These are phyloP conservation scores for Colletotrichum filicis DNA, from an alignment of 2,329 filamentous ascomycete genomes.

Conservation along the genomic window DNA sequence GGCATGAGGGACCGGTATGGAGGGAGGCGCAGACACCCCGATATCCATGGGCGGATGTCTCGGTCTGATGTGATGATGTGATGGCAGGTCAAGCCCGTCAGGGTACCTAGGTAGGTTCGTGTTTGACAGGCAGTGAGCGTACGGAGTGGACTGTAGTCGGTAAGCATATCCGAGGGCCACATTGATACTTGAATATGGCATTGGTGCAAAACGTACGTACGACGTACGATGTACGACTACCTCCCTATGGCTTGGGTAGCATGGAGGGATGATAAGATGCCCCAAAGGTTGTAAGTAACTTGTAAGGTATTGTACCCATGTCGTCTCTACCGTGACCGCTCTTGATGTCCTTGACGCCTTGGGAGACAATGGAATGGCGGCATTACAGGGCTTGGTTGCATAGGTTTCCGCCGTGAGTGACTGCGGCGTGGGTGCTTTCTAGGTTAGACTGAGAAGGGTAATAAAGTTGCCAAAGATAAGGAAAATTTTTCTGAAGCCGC, in stretches of 20 bases:
- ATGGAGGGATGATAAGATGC: background rate
- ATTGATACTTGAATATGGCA: background rate
- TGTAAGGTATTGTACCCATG: background rate
- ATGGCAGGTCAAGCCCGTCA: background rate
- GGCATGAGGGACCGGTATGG: background rate
- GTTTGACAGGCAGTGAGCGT: background rate
- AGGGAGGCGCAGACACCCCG: background rate
- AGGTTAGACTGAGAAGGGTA: background rate
- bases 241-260: background rate
- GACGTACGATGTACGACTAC: background rate
- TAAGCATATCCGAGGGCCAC: constrained; percentile 6
- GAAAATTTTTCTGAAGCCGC: constrained; percentile 35
- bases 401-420: background rate
- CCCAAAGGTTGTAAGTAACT: background rate
- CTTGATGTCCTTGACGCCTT: background rate
- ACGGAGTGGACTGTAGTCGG: background rate
- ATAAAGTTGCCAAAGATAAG: constrained; percentile 34
- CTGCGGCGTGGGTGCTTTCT: background rate
- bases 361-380: background rate
- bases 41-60: background rate
- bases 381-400: background rate
- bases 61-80: constrained; percentile 23
- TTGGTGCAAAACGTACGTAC: background rate
- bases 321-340: background rate
- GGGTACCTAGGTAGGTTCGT: background rate